Conservation (phyloP, 2,329 filamentous ascomycete genomes). For the Spiromastix sp. region DNA sequence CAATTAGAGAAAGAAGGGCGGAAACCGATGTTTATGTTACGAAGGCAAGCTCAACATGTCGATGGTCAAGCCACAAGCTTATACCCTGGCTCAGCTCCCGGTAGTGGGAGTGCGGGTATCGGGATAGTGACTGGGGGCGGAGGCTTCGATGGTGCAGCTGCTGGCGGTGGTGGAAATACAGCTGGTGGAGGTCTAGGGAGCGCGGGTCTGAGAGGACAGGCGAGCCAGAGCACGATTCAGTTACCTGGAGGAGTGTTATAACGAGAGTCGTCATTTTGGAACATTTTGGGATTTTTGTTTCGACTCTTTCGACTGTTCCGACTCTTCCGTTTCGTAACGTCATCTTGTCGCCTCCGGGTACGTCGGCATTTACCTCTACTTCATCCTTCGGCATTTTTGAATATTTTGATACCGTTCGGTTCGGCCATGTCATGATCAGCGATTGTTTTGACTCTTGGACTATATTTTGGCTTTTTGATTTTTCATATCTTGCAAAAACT, state of each 20-base stretch:
- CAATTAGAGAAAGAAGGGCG: conserved; percentile 93
- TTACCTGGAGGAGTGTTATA: conserved; percentile 23
- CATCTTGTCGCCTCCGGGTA: too few relatives aligned
- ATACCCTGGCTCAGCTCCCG: conserved; percentile 15
- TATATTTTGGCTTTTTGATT: too few relatives aligned
- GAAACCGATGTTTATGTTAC: conserved; percentile 98
- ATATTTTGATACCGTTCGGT: too few relatives aligned
- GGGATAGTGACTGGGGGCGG: conserved; percentile 9
- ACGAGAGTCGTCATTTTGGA: conserved; percentile 4
- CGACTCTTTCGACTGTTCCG: too few relatives aligned
- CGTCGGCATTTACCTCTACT: too few relatives aligned
- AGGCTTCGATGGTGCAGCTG: conserved; percentile 8
- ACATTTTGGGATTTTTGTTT: neutral
- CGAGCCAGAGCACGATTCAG: conserved; percentile 19
- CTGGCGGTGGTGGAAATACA: too few relatives aligned
- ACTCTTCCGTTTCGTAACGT: too few relatives aligned
- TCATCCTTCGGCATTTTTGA: too few relatives aligned
- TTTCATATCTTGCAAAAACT: too few relatives aligned
- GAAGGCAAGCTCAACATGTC: conserved; percentile 50
- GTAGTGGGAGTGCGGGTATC: conserved; percentile 5
- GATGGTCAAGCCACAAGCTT: conserved; percentile 32
- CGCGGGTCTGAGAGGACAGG: conserved; percentile 1
- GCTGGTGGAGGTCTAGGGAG: conserved; percentile 1
- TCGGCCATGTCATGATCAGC: too few relatives aligned
- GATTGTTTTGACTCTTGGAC: too few relatives aligned